A percentile compares a stretch with the other conserved stretches of the same genome.
phyloP scores from a whole-genome alignment of 176 grass and related monocot genomes.

The Avena sativa region DNA sequence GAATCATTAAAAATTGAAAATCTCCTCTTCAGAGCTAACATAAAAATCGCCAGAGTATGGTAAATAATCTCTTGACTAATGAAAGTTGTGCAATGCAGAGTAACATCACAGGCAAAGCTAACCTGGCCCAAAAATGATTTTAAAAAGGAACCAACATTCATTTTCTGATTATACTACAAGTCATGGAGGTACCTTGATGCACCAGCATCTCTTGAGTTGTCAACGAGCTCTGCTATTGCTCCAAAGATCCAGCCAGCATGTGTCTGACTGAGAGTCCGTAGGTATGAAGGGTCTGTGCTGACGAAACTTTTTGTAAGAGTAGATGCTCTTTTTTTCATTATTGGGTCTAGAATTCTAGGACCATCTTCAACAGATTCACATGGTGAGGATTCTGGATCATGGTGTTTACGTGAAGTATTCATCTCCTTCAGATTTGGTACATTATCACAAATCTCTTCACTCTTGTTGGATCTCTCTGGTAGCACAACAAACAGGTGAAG shows the following conservation, averaged over 20 bases:
- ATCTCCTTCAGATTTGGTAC: slow-evolving; percentile 36
- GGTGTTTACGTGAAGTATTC: slow-evolving; percentile 36
- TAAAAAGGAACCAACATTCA: slow-evolving; percentile 8
- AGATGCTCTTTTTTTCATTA: slow-evolving; percentile 32
- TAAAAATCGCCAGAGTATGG: slow-evolving; percentile 11
- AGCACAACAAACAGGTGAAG: slow-evolving; percentile 22
- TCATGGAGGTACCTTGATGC: slow-evolving; percentile 63
- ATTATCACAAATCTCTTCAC: slow-evolving; percentile 63
- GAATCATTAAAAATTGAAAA: slow-evolving; percentile 19
- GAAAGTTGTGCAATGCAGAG: slow-evolving; percentile 24
- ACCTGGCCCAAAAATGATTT: slow-evolving; percentile 1
- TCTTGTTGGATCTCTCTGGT: slow-evolving; percentile 38
- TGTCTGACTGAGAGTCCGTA: slow-evolving; percentile 83
- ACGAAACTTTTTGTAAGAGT: slow-evolving; percentile 60
- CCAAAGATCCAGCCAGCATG: slow-evolving; percentile 94
- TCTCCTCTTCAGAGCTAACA: slow-evolving; percentile 15
- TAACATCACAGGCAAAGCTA: not conserved
- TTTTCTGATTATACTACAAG: slow-evolving; percentile 31
- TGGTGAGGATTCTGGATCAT: slow-evolving; percentile 48
- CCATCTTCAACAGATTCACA: slow-evolving; percentile 53
- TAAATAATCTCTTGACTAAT: slow-evolving; percentile 33
- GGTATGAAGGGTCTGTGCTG: slow-evolving; percentile 76
- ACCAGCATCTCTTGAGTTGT: slow-evolving; percentile 88
- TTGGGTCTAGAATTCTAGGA: slow-evolving; percentile 42
- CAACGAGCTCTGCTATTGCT: slow-evolving; percentile 88